Evolutionary conservation across 2,329 filamentous ascomycete species (phyloP), one percentile per base, ranked within the genome.

Genomic region (Plenodomus biglobosus): DNA sequence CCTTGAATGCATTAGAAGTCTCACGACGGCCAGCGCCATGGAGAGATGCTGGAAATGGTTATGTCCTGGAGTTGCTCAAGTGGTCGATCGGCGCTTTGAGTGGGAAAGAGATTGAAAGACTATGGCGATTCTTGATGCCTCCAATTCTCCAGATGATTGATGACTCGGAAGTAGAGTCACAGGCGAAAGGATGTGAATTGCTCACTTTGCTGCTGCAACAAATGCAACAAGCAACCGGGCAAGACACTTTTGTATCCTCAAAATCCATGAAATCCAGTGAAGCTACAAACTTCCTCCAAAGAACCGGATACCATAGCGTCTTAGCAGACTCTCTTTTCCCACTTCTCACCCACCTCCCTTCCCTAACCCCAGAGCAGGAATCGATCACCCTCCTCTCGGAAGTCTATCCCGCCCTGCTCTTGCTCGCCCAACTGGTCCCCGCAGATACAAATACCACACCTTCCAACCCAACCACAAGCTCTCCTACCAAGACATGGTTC

Each of bases 331-430:
- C 85, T 2, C 72, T 90, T 1, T 80, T 85, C 55, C 88, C 90
- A 0, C 84, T 85, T 30, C 79, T 96, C n/a, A 78, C 86, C 7
- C 88, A 85, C 60, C 78, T 96, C 5, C 92, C 92, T 0, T 83
- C 80, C 11, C 75, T 95, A 36, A 96, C 90, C 0, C 84, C 88
- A 0, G 86, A 89, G 61, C 66, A 78, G 0, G 87, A 94, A 46
- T 88, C 88, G 3, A 64, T 87, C 1, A 62, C 65, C 1, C 73
- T 96, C 2, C 78, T 96, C 1, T 64, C 70, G 5, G 76, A 79
- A 6, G 84, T 87, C 0, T 95, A 91, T 56, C 76, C 80, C 7
- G 84, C 85, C 1, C 76, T 95, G 2, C 72, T 87, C 16, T 73
- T 74, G 0, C 77, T 96, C 5, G 53, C 56, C 49, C 68, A 18